These are phyloP conservation scores for Schizosaccharomyces cryophilus DNA, from an alignment of 805 yeast species.

Conservation along the genomic window DNA sequence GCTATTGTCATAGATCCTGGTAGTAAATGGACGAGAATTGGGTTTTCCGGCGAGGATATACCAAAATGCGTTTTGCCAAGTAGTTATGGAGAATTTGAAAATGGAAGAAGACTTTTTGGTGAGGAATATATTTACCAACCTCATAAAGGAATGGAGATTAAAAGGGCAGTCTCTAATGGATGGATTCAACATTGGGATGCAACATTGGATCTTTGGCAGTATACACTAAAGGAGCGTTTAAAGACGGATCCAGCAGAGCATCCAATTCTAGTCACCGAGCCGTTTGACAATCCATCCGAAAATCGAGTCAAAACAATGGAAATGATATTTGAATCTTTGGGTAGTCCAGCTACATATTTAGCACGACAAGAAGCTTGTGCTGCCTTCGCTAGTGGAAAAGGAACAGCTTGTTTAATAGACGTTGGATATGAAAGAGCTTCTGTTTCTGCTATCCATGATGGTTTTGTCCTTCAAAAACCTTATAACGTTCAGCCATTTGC, in stretches of 20 bases:
- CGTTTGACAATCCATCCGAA: constrained; percentile 42
- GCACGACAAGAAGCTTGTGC: constrained; percentile 54
- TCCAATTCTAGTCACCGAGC: constrained; percentile 41
- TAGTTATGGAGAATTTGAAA: constrained; percentile 22
- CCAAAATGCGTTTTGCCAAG: constrained; percentile 64
- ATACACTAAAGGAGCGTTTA: constrained; percentile 28
- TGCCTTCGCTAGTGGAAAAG: constrained; percentile 44
- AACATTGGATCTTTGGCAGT: constrained; percentile 40
- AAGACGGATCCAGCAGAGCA: constrained; percentile 31
- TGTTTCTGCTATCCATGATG: constrained; percentile 38
- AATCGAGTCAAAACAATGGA: constrained; percentile 35
- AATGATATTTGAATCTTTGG: constrained; percentile 46
- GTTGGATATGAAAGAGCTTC: constrained; percentile 45
- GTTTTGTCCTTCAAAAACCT: constrained; percentile 10
- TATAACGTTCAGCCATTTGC: not conserved
- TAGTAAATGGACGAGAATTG: constrained; percentile 40
- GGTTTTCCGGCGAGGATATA: constrained; percentile 78
- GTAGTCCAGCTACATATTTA: constrained; percentile 54
- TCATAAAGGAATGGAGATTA: constrained; percentile 13
- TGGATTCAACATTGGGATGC: constrained; percentile 34
- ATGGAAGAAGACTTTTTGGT: constrained; percentile 11
- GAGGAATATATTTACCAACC: constrained; percentile 21
- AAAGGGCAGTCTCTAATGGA: constrained; percentile 16
- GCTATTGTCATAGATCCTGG: constrained; percentile 2
- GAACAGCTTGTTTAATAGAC: constrained; percentile 59